Conservation (phyloP, 1,284 basidiomycete species). For the Sutorius eximius region DNA sequence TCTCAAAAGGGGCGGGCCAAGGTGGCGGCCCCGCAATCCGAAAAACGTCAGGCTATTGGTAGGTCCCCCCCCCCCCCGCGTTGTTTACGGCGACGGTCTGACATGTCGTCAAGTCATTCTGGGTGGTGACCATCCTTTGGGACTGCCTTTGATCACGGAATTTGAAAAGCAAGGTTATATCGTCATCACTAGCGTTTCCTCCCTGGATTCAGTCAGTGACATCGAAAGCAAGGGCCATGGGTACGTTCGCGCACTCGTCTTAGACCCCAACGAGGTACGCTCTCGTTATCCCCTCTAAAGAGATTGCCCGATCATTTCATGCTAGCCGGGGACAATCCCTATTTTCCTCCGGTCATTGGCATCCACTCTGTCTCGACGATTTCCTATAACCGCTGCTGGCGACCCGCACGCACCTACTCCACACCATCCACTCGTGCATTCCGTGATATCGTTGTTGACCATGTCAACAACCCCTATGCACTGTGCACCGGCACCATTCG, state of each 20-base stretch:
- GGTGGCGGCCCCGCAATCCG: too few species aligned
- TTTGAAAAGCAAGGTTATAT: conserved; percentile 78
- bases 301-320: conserved; percentile 7
- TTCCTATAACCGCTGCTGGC: conserved; percentile 72
- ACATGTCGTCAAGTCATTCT: conserved; percentile 59
- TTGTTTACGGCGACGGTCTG: conserved; percentile 6
- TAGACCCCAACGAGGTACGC: conserved; percentile 70
- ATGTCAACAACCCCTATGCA: conserved; percentile 43
- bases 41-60: too few species aligned
- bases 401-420: conserved; percentile 72
- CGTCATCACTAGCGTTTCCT: conserved; percentile 73
- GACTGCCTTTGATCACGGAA: conserved; percentile 65
- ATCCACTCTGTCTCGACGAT: conserved; percentile 76
- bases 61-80: too few species aligned
- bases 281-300: not conserved
- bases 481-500: conserved; percentile 56
- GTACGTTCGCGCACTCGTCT: conserved; percentile 74
- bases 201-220: conserved; percentile 57
- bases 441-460: conserved; percentile 69
- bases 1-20: too few species aligned
- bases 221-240: conserved; percentile 68
- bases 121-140: conserved; percentile 73
- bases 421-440: conserved; percentile 65
- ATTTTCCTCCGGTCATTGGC: conserved; percentile 76
- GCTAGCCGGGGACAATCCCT: conserved; percentile 65